Conservation (phyloP, 2,329 filamentous ascomycete species). For the Pseudopyricularia cyperi region DNA sequence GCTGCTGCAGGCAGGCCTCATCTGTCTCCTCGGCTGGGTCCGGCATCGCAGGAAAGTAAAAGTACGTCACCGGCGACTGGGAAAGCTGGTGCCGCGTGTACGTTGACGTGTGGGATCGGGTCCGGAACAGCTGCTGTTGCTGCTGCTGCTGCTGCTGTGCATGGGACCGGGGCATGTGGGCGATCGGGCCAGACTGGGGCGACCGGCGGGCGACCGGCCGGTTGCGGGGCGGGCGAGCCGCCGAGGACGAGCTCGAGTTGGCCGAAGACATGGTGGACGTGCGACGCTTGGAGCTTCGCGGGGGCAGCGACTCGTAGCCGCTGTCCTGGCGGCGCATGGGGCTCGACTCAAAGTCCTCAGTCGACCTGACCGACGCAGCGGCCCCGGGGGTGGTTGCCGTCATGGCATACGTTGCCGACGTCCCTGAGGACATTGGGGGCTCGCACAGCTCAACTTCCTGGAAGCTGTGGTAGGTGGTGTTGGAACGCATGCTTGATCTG, state of each 20-base stretch:
- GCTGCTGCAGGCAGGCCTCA: too few relatives aligned
- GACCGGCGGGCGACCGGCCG: constrained; percentile 28
- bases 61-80: constrained; percentile 24
- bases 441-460: constrained; percentile 35
- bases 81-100: constrained; percentile 14
- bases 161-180: constrained; percentile 12
- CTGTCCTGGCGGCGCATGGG: constrained; percentile 44
- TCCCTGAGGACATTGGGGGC: constrained; percentile 14
- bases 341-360: constrained; percentile 15
- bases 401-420: constrained; percentile 5
- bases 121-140: constrained; percentile 13
- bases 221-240: constrained; percentile 18
- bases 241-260: constrained; percentile 13
- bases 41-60: constrained; percentile 28
- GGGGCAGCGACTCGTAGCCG: constrained; percentile 38
- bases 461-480: constrained; percentile 42
- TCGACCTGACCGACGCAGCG: neutral
- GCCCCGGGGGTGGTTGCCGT: neutral
- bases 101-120: constrained; percentile 13
- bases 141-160: too few relatives aligned
- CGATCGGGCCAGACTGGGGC: constrained; percentile 20
- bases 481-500: constrained; percentile 17
- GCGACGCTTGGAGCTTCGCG: constrained; percentile 13
- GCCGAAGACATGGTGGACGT: constrained; percentile 15
- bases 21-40: constrained; percentile 16